phyloP scores from a whole-genome alignment of 192 early-diverging fungal genomes.

The Diversispora epigaea region DNA sequence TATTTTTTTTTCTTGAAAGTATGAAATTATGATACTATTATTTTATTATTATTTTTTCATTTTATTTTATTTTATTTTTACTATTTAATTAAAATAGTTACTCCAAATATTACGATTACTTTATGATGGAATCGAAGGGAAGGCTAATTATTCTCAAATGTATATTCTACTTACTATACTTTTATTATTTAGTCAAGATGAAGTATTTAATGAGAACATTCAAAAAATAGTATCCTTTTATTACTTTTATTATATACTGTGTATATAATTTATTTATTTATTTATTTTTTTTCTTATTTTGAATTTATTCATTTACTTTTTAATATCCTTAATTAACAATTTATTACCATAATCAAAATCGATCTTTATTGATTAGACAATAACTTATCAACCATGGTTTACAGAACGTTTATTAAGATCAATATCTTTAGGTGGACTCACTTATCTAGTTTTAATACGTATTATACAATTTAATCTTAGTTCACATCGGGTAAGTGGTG shows the following conservation, averaged over 20 bases:
- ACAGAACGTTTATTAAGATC: conserved; percentile 66
- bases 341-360: neutral
- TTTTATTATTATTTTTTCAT: neutral
- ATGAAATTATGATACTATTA: neutral
- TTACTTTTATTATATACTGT: neutral
- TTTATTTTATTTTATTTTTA: neutral
- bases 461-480: conserved; percentile 68
- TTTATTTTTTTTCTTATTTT: neutral
- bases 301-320: no score
- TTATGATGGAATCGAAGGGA: conserved; percentile 65
- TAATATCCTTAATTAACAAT: neutral
- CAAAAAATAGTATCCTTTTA: conserved; percentile 64
- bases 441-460: conserved; percentile 63
- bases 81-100: conserved; percentile 39
- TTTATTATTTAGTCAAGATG: conserved; percentile 68
- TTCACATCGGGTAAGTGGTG: conserved; percentile 59
- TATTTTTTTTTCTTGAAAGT: no score
- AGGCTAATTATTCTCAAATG: conserved; percentile 59
- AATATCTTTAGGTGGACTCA: conserved; percentile 67
- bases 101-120: conserved; percentile 64
- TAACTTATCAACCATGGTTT: conserved; percentile 67
- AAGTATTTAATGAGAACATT: conserved; percentile 68
- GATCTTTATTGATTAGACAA: conserved; percentile 40
- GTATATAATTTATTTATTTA: neutral
- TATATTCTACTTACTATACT: conserved; percentile 70